These are phyloP conservation scores for Ascosphaera aggregata DNA, from an alignment of 2,329 filamentous ascomycete genomes.

Conservation along the genomic window DNA sequence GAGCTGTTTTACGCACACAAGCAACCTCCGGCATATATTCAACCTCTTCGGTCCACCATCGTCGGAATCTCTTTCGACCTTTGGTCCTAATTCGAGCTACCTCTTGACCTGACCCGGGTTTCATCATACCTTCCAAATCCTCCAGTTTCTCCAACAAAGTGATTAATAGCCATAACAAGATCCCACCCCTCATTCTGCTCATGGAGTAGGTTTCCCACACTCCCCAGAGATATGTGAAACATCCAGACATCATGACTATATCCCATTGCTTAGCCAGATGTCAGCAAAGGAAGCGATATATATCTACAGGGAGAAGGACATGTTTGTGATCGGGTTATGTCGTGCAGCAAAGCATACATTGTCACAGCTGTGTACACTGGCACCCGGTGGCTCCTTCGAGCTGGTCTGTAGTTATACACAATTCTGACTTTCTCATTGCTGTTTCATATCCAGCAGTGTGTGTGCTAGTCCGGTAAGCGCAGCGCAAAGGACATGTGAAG, in stretches of 20 bases:
- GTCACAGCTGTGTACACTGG: too few species aligned
- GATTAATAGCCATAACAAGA: slow-evolving; percentile 42
- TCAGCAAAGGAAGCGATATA: too few species aligned
- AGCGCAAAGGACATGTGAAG: background rate
- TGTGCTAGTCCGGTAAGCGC: background rate
- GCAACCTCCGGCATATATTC: slow-evolving; percentile 1
- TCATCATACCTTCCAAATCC: slow-evolving; percentile 39
- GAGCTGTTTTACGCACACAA: too few species aligned
- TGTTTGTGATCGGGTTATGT: too few species aligned
- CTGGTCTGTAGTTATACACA: background rate
- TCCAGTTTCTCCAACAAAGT: slow-evolving; percentile 60
- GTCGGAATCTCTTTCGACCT: slow-evolving; percentile 24
- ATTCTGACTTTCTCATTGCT: background rate
- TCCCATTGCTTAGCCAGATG: background rate
- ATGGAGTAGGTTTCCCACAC: slow-evolving; percentile 22
- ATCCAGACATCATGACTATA: slow-evolving; percentile 31
- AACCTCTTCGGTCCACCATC: slow-evolving; percentile 32
- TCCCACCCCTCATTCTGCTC: slow-evolving; percentile 15
- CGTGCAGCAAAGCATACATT: too few species aligned
- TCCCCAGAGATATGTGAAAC: slow-evolving; percentile 54
- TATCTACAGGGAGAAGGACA: too few species aligned
- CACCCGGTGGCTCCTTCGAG: too few species aligned
- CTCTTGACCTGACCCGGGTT: slow-evolving; percentile 28
- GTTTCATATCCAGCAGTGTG: background rate
- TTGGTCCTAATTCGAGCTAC: slow-evolving; percentile 27